phyloP scores from a whole-genome alignment of 208 protist genomes.

The Leishmania aethiopica region DNA sequence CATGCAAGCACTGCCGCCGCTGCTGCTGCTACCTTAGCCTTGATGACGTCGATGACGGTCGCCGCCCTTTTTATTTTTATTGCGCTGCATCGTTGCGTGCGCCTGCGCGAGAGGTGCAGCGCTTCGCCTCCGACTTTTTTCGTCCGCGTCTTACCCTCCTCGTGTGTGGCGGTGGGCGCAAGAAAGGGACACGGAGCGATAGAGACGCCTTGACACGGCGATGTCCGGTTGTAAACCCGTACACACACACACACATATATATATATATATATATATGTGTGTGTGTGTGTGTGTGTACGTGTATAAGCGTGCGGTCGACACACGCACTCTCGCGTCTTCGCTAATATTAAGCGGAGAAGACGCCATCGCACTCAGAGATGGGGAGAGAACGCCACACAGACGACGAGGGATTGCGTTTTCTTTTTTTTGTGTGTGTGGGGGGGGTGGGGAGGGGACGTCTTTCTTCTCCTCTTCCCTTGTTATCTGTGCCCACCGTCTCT shows the following conservation, averaged over 20 bases:
- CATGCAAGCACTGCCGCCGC: background rate
- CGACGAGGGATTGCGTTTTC: background rate
- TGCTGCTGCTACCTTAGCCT: background rate
- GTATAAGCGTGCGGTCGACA: background rate
- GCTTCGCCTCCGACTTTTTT: no score
- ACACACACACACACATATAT: no score
- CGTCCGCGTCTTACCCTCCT: no score
- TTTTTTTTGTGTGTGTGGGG: background rate
- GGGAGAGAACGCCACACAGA: background rate
- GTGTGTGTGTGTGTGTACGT: no score
- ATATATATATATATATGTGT: fast-evolving
- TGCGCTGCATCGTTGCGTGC: no score
- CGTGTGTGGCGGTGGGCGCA: no score
- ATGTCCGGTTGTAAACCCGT: background rate
- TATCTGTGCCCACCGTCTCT: background rate
- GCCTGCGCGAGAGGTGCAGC: no score
- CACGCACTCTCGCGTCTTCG: background rate
- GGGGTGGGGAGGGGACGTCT: background rate
- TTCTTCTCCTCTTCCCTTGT: background rate
- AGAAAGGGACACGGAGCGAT: background rate
- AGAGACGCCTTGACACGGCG: background rate
- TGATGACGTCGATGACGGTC: background rate
- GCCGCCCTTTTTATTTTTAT: background rate
- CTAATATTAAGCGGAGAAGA: background rate
- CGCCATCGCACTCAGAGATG: background rate